Evolutionary conservation across 139 green algal species (phyloP), one percentile per base, ranked within the genome.

Genomic region (Picochlorum sp.): DNA sequence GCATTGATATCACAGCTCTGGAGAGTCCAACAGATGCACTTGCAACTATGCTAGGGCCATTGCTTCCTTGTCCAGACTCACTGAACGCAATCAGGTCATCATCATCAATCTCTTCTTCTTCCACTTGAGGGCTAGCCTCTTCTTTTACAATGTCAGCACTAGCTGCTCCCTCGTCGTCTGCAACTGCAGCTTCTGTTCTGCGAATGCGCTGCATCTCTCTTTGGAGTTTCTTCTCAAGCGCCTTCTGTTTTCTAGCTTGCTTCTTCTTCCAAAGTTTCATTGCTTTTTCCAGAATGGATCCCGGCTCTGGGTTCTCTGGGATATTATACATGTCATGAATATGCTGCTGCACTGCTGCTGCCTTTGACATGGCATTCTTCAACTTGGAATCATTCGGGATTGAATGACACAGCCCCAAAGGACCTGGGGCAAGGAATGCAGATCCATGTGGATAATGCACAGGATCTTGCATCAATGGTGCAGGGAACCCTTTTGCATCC

Each of bases 361-460:
- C 67, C 32, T 56, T 56, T n/a, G 68, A 16, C 85, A 96, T 90
- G 59, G 84, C 65, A 11, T 57, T 47, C 24, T 81, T 82, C 10
- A 96, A 52, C 9, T 68, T 58, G 18, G 76, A 15, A 32, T 58
- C 49, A 49, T 68, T 49, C 0, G 72, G 86, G 21, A 95, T 61
- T 51, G 86, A 72, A 72, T 86, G 80, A 41, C 74, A 82, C 64
- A 93, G 84, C 21, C 89, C 89, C 64, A 90, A 67, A 7, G 89
- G 89, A 8, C 89, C 80, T 10, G 87, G 87, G 6, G 82, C 82
- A 69, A 92, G 79, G 62, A 85, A 95, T 68, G 84, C 83, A 72
- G 89, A 95, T 69, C 80, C 77, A 66, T 94, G 84, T 0, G 89
- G 89, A 77, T 95, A 96, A 71, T 92, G 86, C 56, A 95, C 74